These are phyloP conservation scores for Globisporangium cylindrosporum DNA, from an alignment of 352 stramenopile species.

Conservation along the genomic window DNA sequence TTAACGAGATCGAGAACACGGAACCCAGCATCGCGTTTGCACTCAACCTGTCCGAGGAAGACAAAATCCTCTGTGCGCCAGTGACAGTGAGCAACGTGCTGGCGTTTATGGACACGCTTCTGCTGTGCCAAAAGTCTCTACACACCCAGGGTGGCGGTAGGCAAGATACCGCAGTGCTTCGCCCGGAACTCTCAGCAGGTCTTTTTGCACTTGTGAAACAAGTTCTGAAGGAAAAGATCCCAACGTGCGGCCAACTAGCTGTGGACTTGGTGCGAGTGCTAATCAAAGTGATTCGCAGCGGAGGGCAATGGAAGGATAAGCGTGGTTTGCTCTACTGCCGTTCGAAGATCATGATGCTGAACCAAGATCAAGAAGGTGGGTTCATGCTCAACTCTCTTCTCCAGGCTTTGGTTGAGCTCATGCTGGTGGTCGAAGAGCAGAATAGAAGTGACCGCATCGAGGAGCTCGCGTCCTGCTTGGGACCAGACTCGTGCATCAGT, in stretches of 20 bases:
- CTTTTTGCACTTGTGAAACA: constrained; percentile 77
- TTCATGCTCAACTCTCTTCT: constrained; percentile 74
- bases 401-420: constrained; percentile 80
- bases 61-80: constrained; percentile 66
- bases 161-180: constrained; percentile 26
- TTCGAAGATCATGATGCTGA: constrained; percentile 82
- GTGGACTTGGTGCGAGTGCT: constrained; percentile 65
- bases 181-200: constrained; percentile 53
- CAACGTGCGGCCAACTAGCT: constrained; percentile 43
- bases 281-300: constrained; percentile 60
- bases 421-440: constrained; percentile 81
- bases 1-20: constrained; percentile 36
- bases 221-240: constrained; percentile 60
- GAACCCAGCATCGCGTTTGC: constrained; percentile 43
- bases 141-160: constrained; percentile 5
- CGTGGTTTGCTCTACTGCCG: constrained; percentile 74
- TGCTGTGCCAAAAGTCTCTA: constrained; percentile 13
- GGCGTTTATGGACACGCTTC: constrained; percentile 45
- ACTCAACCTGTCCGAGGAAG: constrained; percentile 67
- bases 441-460: constrained; percentile 44
- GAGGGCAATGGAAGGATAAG: constrained; percentile 70
- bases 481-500: constrained; percentile 53
- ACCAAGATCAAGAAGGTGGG: constrained; percentile 77
- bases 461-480: constrained; percentile 51
- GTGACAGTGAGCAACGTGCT: constrained; percentile 62